Conservation (phyloP, 1,284 basidiomycete species). For the Austroboletus niveus region DNA sequence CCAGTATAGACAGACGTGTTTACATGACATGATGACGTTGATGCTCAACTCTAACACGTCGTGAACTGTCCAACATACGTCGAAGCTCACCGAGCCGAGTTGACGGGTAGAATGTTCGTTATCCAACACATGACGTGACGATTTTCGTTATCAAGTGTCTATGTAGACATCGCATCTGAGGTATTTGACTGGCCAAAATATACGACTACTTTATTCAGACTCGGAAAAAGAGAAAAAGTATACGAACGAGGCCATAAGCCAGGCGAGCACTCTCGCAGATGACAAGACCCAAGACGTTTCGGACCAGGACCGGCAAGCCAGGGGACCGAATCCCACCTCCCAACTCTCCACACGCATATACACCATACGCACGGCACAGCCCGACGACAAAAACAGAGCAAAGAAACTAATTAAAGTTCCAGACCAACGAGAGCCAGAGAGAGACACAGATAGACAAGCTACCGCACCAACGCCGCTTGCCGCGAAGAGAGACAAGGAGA, state of each 20-base stretch:
- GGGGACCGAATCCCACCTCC: not conserved
- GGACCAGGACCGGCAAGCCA: not conserved
- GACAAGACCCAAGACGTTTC: constrained; percentile 10
- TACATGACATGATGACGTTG: not conserved
- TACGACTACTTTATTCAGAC: constrained; percentile 22
- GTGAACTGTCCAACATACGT: too few relatives aligned
- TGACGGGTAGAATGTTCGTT: not conserved
- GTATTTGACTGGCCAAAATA: constrained; percentile 9
- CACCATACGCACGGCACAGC: not conserved
- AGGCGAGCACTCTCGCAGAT: constrained; percentile 10
- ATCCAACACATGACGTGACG: not conserved
- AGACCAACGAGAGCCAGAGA: constrained; percentile 4
- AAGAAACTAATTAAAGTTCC: constrained; percentile 7
- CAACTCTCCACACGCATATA: not conserved
- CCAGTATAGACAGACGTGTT: constrained; percentile 41
- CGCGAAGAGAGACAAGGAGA: too few relatives aligned
- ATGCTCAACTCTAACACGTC: too few relatives aligned
- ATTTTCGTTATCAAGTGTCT: constrained; percentile 9
- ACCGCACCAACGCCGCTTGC: too few relatives aligned
- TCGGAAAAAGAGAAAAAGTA: constrained; percentile 18
- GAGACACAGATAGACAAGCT: not conserved
- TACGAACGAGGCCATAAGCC: constrained; percentile 15
- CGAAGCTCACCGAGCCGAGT: not conserved
- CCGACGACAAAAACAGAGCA: constrained; percentile 4
- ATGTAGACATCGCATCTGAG: not conserved